Conservation (phyloP, 1,139 yeast genomes). For the Yamadazyma triangularis region DNA sequence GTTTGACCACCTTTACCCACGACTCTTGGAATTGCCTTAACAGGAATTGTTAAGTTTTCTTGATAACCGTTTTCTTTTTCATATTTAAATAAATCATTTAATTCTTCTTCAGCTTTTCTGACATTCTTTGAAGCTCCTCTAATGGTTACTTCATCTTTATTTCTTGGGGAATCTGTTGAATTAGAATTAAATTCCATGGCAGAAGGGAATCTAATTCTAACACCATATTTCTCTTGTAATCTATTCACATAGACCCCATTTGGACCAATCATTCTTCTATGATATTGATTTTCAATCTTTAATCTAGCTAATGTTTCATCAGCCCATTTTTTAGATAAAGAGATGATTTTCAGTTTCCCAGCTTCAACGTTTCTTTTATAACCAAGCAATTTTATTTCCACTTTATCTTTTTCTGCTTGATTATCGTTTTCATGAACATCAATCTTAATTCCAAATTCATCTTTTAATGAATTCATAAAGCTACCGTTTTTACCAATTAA, state of each 20-base stretch:
- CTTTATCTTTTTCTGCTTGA: slow-evolving; percentile 38
- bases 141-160: slow-evolving; percentile 65
- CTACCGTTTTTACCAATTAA: slow-evolving; percentile 89
- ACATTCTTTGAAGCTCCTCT: slow-evolving; percentile 94
- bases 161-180: slow-evolving; percentile 32
- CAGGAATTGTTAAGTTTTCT: slow-evolving; percentile 60
- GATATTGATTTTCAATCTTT: slow-evolving; percentile 71
- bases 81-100: slow-evolving; percentile 76
- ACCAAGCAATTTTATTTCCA: slow-evolving; percentile 66
- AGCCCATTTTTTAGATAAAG: slow-evolving; percentile 70
- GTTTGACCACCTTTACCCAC: slow-evolving; percentile 88
- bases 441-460: slow-evolving; percentile 75
- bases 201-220: slow-evolving; percentile 71
- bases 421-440: slow-evolving; percentile 48
- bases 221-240: slow-evolving; percentile 85
- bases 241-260: slow-evolving; percentile 79
- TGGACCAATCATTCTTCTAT: slow-evolving; percentile 80
- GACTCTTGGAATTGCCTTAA: slow-evolving; percentile 70
- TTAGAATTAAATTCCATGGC: slow-evolving; percentile 22
- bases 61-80: slow-evolving; percentile 84
- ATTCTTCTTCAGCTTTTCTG: slow-evolving; percentile 78
- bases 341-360: slow-evolving; percentile 56
- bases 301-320: slow-evolving; percentile 70
- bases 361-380: slow-evolving; percentile 74
- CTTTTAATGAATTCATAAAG: slow-evolving; percentile 61